Conservation (phyloP, 2,329 filamentous ascomycete genomes). For the Juglanconis oblonga region DNA sequence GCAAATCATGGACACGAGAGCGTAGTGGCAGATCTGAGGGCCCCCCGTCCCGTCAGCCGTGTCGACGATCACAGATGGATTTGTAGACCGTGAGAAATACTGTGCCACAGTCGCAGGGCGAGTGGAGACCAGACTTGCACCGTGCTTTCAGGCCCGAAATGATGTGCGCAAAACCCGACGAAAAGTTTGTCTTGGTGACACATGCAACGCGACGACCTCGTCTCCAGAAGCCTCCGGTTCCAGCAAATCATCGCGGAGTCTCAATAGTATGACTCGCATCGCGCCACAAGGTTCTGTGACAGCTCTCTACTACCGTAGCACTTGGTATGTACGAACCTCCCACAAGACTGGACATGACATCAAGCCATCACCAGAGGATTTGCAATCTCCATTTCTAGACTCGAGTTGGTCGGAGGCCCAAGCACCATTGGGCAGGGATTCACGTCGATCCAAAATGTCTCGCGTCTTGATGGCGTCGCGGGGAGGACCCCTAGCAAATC, state of each 20-base stretch:
- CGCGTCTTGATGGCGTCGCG: constrained; percentile 15
- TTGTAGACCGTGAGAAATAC: not conserved
- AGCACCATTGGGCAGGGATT: constrained; percentile 10
- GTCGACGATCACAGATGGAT: not conserved
- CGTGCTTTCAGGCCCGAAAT: not conserved
- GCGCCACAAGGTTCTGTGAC: not conserved
- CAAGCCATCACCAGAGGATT: no score
- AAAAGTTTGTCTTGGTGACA: not conserved
- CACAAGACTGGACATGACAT: no score
- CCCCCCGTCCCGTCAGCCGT: not conserved
- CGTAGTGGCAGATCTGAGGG: not conserved
- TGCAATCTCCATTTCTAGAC: not conserved
- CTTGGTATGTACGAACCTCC: no score
- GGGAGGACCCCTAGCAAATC: constrained; percentile 6
- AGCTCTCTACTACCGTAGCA: not conserved
- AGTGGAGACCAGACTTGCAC: not conserved
- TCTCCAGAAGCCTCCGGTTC: not conserved
- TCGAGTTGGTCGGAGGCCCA: constrained; percentile 1
- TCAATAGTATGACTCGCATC: constrained; percentile 6
- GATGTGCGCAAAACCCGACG: not conserved
- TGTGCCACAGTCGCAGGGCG: not conserved
- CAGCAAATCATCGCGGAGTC: not conserved
- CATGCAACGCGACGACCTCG: not conserved
- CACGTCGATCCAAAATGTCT: constrained; percentile 10
- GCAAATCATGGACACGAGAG: not conserved